Percentiles rank a stretch among this genome's conserved stretches.
Evolutionary conservation across 1,284 basidiomycete genomes (phyloP).

Genomic region (Pseudozyma thailandica): DNA sequence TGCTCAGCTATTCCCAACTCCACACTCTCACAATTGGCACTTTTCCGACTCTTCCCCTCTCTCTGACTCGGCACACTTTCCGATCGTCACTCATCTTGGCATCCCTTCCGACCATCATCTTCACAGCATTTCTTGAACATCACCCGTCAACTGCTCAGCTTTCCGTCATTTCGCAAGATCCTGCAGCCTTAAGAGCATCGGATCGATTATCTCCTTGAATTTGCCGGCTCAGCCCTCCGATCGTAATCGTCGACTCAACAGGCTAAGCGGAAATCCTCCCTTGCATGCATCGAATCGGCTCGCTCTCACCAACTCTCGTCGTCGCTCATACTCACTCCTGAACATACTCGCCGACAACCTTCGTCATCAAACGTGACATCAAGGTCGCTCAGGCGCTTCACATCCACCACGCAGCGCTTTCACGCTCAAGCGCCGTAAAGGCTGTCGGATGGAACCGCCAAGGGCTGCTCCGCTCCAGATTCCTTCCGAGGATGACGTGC

Average conservation of each 20-base stretch:
- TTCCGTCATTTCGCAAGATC: no score
- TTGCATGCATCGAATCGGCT: no score
- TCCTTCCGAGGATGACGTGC: conserved; percentile 50
- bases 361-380: not conserved
- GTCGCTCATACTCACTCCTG: no score
- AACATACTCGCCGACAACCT: no score
- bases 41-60: no score
- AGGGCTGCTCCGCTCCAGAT: conserved; percentile 42
- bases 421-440: conserved; percentile 26
- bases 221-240: not conserved
- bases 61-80: conserved; percentile 1
- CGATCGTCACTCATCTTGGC: not conserved
- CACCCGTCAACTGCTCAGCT: not conserved
- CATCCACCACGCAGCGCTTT: not conserved
- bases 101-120: not conserved
- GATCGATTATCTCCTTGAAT: not conserved
- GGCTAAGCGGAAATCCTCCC: no score
- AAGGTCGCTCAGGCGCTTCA: conserved; percentile 1
- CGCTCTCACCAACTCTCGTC: no score
- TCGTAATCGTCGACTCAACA: no score
- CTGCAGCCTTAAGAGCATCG: not conserved
- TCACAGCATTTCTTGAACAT: not conserved
- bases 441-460: conserved; percentile 43
- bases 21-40: no score
- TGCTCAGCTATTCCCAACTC: no score